Conservation (phyloP, 305 asterid genomes). For the Ajuga reptans region DNA sequence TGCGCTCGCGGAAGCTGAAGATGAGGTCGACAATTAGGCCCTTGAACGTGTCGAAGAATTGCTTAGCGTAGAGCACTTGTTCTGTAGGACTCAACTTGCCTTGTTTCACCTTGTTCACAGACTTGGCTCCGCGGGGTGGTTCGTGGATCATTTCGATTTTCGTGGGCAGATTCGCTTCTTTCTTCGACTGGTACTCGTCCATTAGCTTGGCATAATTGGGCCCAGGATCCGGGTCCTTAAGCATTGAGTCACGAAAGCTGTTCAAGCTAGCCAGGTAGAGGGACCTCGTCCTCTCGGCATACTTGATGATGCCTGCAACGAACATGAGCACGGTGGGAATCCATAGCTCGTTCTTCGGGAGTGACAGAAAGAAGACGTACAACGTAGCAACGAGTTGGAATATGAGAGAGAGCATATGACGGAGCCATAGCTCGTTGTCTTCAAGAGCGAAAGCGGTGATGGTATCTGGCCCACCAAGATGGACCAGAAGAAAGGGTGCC, state of each 20-base stretch:
- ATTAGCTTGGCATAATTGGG: conserved; percentile 49
- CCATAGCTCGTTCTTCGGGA: conserved; percentile 27
- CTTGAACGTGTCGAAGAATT: conserved; percentile 34
- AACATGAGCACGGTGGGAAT: conserved; percentile 40
- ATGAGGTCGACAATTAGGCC: conserved; percentile 50
- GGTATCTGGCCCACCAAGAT: conserved; percentile 62
- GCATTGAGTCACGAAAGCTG: conserved; percentile 20
- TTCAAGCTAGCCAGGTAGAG: conserved; percentile 25
- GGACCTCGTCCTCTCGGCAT: conserved; percentile 34
- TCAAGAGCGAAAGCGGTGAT: conserved; percentile 55
- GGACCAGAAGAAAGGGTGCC: conserved; percentile 54
- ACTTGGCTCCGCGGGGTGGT: conserved; percentile 16
- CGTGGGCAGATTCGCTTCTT: conserved; percentile 33
- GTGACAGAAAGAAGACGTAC: conserved; percentile 35
- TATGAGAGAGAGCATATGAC: conserved; percentile 37
- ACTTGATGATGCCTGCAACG: conserved; percentile 40
- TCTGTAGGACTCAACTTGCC: conserved; percentile 21
- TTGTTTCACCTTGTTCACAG: conserved; percentile 22
- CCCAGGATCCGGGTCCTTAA: conserved; percentile 26
- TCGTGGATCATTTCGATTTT: conserved; percentile 19
- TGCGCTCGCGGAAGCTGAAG: conserved; percentile 37
- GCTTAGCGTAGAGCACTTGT: conserved; percentile 33
- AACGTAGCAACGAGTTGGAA: conserved; percentile 31
- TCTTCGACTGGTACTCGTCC: conserved; percentile 38
- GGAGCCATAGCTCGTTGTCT: conserved; percentile 54